Conservation (phyloP, 495 filamentous ascomycete species). For the Jackrogersella minutella region DNA sequence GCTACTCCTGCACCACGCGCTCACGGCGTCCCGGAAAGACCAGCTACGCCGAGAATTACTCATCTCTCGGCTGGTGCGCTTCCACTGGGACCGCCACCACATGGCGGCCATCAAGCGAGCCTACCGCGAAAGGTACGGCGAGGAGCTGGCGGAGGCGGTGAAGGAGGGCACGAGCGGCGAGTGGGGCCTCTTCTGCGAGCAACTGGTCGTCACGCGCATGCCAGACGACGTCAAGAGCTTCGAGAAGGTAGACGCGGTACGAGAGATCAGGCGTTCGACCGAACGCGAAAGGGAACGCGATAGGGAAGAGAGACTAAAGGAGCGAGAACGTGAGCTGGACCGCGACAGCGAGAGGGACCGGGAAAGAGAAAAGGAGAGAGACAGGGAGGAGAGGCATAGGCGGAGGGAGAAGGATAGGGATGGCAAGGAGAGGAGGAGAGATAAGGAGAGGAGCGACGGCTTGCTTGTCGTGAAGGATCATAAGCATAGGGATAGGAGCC, state of each 20-base stretch:
- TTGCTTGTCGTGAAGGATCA: conserved; percentile 40
- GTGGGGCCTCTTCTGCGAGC: conserved; percentile 62
- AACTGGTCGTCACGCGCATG: conserved; percentile 62
- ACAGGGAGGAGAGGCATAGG: not conserved
- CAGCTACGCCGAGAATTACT: conserved; percentile 80
- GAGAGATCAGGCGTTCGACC: conserved; percentile 26
- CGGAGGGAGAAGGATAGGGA: not conserved
- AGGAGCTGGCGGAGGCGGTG: conserved; percentile 70
- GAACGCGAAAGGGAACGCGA: conserved; percentile 38
- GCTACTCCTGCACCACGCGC: conserved; percentile 90
- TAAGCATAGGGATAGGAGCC: conserved; percentile 46
- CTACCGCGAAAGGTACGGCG: conserved; percentile 75
- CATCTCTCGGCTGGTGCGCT: conserved; percentile 78
- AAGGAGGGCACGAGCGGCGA: conserved; percentile 58
- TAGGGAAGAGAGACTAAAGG: conserved; percentile 37
- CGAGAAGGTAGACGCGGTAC: conserved; percentile 47
- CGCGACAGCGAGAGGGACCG: conserved; percentile 36
- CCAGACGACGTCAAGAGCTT: conserved; percentile 60
- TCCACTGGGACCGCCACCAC: conserved; percentile 85
- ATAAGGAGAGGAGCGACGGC: conserved; percentile 36
- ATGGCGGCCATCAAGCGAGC: conserved; percentile 74
- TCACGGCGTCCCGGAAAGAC: conserved; percentile 68
- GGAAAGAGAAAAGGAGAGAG: not conserved
- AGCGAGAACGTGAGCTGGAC: conserved; percentile 35
- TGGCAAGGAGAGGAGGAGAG: conserved; percentile 27